A percentile compares a stretch with the other conserved stretches of the same genome.
Evolutionary conservation across 176 grass and related monocot species (phyloP).

Genomic region (Oryza brachyantha): DNA sequence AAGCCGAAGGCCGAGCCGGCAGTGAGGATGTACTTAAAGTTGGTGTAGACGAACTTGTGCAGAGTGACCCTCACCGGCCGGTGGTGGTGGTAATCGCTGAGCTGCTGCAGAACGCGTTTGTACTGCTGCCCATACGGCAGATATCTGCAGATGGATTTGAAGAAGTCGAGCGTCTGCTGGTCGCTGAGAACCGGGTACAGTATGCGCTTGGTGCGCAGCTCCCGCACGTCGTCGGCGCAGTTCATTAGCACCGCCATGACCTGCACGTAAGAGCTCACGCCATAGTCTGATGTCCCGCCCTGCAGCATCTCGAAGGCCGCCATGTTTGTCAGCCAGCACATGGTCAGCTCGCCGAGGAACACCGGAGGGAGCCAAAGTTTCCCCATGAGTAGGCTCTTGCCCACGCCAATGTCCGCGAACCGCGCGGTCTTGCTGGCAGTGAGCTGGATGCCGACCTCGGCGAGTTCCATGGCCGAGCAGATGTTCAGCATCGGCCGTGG

Average conservation of each 20-base stretch:
- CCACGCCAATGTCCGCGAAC: constrained; percentile 3
- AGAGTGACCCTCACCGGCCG: background rate
- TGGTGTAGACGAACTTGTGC: constrained; percentile 13
- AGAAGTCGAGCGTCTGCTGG: constrained; percentile 10
- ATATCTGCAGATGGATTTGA: background rate
- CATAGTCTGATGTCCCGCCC: constrained; percentile 1
- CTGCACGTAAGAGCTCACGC: constrained; percentile 3
- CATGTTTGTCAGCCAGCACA: constrained; percentile 16
- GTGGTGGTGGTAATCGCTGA: constrained; percentile 10
- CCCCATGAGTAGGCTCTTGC: background rate
- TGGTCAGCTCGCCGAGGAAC: background rate
- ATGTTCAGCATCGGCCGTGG: background rate
- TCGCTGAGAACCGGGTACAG: background rate
- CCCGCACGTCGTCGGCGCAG: background rate
- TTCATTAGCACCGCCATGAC: constrained; percentile 6
- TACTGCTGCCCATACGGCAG: background rate
- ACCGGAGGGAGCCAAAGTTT: background rate
- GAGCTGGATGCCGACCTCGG: constrained; percentile 12
- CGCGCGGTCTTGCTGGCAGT: background rate
- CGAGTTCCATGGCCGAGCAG: constrained; percentile 1
- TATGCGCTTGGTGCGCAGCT: constrained; percentile 4
- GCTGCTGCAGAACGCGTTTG: background rate
- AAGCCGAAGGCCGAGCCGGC: background rate
- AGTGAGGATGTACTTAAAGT: background rate
- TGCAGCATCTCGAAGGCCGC: constrained; percentile 10